Base-by-base conservation (phyloP, 192 early-diverging fungal genomes). In the Backusella mclennaniae region DNA sequence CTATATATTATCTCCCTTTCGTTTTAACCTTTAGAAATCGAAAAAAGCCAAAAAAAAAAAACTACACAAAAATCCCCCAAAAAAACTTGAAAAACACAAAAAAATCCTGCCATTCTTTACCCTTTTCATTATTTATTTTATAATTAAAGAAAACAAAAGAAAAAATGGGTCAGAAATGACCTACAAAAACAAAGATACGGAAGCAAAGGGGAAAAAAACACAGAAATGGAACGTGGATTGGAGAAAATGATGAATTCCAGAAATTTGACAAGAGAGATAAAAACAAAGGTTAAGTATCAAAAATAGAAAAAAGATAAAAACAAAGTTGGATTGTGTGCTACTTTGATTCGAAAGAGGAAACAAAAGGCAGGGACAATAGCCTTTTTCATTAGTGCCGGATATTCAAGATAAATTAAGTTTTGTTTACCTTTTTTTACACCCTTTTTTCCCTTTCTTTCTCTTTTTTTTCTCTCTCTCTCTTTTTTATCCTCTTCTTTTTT, bases 101-200 rank as follows among this genome's bases (percentile, higher is more conserved):
- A 49, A 49, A 49, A 49, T 17, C 33, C 3, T 33, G 0, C 2
- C 42, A 44, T 17, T 44, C 42, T 44, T 49, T 49, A 17, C 46
- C 46, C 4, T 49, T 49, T 49, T 49, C 46, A 19, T 49, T 49
- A 49, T 49, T 49, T 49, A 49, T 49, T 19, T 49, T 49, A 49
- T 49, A 59, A 59, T 59, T 26, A 59, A 59, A 59, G 17, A 23
- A 59, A 59, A 23, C 17, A 19, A 53, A 53, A 53, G n/a, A 59
- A 59, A 59, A 59, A 59, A 59, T 59, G 8, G 53, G 53, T 26
- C 53, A 59, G 53, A 59, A 59, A 59, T 59, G 53, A 21, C 53
- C 53, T 6, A 11, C 53, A 21, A 59, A 59, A 59, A 59, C n/a
- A 59, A 59, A 49, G 17, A 49, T 4, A 49, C 46, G 19, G 46